Evolutionary conservation across 768 basidiomycete genomes (phyloP).

Genomic region (Pisolithus orientalis): DNA sequence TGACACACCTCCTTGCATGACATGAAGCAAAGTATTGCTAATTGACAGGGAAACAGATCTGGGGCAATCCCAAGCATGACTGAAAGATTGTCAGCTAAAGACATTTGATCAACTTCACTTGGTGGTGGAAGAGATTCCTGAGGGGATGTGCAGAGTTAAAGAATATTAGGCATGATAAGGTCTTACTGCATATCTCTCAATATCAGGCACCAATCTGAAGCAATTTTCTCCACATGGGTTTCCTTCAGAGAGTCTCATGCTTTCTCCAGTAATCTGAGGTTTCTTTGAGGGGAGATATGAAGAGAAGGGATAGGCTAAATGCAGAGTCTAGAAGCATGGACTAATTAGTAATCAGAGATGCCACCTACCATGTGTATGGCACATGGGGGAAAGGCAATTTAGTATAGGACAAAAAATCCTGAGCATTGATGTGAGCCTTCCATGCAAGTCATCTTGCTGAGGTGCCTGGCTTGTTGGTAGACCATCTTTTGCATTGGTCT

Average conservation of each 20-base stretch:
- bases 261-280: conserved; percentile 15
- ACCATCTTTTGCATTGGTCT: neutral
- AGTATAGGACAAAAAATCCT: conserved; percentile 40
- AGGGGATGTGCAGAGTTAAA: neutral
- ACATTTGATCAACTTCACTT: neutral
- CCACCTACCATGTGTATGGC: conserved; percentile 33
- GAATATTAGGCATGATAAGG: neutral
- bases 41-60: conserved; percentile 42
- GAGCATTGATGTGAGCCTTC: conserved; percentile 27
- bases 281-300: conserved; percentile 15
- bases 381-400: conserved; percentile 36
- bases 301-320: conserved; percentile 1
- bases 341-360: neutral
- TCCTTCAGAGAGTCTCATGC: conserved; percentile 22
- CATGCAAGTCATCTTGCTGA: conserved; percentile 21
- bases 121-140: conserved; percentile 21
- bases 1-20: conserved; percentile 39
- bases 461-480: conserved; percentile 10
- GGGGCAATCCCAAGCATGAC: conserved; percentile 39
- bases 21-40: conserved; percentile 42
- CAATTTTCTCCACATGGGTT: conserved; percentile 28
- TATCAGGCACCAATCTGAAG: conserved; percentile 21
- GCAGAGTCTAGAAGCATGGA: neutral
- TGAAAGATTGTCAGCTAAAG: conserved; percentile 19
- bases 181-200: conserved; percentile 18